phyloP scores from a whole-genome alignment of 1,284 basidiomycete species.

The Cryptococcus sp. region DNA sequence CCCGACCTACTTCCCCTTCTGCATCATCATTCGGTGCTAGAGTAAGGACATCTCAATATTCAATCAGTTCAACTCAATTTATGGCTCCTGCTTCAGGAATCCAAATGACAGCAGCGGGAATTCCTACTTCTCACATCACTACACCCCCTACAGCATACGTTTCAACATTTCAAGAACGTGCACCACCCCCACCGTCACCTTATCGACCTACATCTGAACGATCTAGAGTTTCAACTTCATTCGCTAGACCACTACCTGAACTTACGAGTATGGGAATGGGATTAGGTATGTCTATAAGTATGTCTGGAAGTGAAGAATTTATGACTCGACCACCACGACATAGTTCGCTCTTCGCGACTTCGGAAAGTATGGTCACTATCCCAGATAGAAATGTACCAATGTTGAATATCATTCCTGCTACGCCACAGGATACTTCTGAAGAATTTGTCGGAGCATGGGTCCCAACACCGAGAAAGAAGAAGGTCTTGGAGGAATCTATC shows the following conservation, averaged over 20 bases:
- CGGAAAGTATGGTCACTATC: neutral
- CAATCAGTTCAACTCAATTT: conserved; percentile 2
- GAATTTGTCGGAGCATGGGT: conserved; percentile 17
- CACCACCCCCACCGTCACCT: conserved; percentile 30
- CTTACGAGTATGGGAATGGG: conserved; percentile 9
- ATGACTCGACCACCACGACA: conserved; percentile 16
- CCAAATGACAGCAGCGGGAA: conserved; percentile 11
- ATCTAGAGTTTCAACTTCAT: conserved; percentile 3
- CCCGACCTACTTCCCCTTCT: conserved; percentile 30
- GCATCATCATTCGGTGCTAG: conserved; percentile 29
- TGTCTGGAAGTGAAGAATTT: conserved; percentile 3
- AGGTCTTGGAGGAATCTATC: conserved; percentile 13
- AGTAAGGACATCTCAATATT: conserved; percentile 8
- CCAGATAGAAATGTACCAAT: conserved; percentile 23
- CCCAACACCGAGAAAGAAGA: neutral
- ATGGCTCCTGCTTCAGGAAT: conserved; percentile 1
- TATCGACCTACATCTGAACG: conserved; percentile 27
- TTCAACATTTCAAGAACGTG: conserved; percentile 18
- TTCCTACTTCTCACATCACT: conserved; percentile 21
- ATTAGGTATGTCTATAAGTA: neutral
- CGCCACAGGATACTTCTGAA: conserved; percentile 29
- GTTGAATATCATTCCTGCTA: conserved; percentile 45
- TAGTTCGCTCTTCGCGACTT: conserved; percentile 12
- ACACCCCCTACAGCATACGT: conserved; percentile 32
- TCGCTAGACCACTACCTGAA: conserved; percentile 14